These are phyloP conservation scores for Colletotrichum spinosum DNA, from an alignment of 2,329 filamentous ascomycete genomes.

Conservation along the genomic window DNA sequence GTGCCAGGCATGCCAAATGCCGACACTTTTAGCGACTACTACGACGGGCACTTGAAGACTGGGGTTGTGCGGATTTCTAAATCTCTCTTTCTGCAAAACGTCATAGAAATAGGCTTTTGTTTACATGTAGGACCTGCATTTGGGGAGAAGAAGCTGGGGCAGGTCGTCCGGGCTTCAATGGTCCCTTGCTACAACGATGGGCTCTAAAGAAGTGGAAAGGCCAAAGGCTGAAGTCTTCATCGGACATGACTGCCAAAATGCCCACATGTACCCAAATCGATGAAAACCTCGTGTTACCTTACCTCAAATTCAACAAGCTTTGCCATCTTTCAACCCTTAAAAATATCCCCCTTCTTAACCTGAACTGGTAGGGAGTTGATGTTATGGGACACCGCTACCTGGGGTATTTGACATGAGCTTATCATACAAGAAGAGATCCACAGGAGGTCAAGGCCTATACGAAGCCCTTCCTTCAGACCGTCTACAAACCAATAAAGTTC, in stretches of 20 bases:
- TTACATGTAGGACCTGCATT: slow-evolving; percentile 2
- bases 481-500: slow-evolving; percentile 54
- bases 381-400: too few relatives aligned
- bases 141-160: not conserved
- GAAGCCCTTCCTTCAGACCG: slow-evolving; percentile 58
- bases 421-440: slow-evolving; percentile 28
- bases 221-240: too few relatives aligned
- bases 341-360: too few relatives aligned
- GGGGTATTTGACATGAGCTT: too few relatives aligned
- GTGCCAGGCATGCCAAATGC: not conserved
- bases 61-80: not conserved
- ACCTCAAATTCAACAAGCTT: too few relatives aligned
- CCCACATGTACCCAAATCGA: too few relatives aligned
- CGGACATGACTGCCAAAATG: slow-evolving; percentile 36
- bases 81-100: not conserved
- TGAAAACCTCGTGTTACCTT: too few relatives aligned
- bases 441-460: slow-evolving; percentile 47
- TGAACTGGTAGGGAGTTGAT: too few relatives aligned
- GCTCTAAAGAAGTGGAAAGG: too few relatives aligned
- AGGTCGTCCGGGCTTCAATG: not conserved
- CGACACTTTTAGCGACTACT: not conserved
- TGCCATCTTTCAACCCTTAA: too few relatives aligned
- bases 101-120: slow-evolving; percentile 8
- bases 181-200: not conserved
- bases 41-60: too few relatives aligned